phyloP scores from a whole-genome alignment of 192 early-diverging fungal species.

The Cetraspora pellucida region DNA sequence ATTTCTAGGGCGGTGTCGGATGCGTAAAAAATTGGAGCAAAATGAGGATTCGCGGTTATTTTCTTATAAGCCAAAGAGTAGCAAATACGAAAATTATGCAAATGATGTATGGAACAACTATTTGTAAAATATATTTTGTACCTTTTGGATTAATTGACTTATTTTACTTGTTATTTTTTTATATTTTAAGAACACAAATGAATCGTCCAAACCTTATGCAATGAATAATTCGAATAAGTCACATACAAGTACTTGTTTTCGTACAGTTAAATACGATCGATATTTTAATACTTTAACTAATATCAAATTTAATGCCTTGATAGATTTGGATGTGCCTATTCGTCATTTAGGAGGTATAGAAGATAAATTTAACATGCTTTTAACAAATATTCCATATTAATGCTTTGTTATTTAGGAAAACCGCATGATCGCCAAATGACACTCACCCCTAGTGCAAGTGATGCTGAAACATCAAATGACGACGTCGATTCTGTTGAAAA shows the following conservation, averaged over 20 bases:
- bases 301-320: too few relatives aligned
- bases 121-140: neutral
- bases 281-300: too few relatives aligned
- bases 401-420: conserved; percentile 16
- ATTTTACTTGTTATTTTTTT: neutral
- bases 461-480: neutral
- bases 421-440: conserved; percentile 23
- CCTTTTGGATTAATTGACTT: neutral
- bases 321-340: too few relatives aligned
- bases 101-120: conserved; percentile 29
- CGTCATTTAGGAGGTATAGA: too few relatives aligned
- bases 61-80: conserved; percentile 48
- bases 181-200: neutral
- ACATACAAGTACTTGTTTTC: too few relatives aligned
- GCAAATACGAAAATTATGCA: conserved; percentile 35
- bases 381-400: too few relatives aligned
- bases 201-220: neutral
- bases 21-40: conserved; percentile 57
- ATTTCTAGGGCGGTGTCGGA: conserved; percentile 47
- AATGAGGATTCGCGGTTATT: conserved; percentile 38
- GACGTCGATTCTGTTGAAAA: conserved; percentile 13
- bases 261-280: too few relatives aligned
- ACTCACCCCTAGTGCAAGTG: conserved; percentile 12
- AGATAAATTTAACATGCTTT: too few relatives aligned
- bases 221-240: neutral